Evolutionary conservation across 768 basidiomycete species (phyloP), one percentile per base, ranked within the genome.

Genomic region (Tricholoma saponaceum): DNA sequence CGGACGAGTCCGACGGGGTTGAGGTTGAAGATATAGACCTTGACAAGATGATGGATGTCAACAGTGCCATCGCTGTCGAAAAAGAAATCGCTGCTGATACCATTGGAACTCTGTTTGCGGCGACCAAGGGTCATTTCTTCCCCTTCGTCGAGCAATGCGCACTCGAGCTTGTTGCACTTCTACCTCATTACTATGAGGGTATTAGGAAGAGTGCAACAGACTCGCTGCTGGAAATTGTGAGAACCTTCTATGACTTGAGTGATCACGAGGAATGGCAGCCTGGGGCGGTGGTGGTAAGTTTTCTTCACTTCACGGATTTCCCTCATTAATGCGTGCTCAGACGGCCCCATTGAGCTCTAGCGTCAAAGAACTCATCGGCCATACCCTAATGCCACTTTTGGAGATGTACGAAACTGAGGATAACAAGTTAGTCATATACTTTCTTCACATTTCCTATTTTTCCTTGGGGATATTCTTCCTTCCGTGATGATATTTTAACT

Each of bases 31-130:
- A 93, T 53, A 70, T 91, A 46, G 91, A 94, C 64, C 72, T 92
- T 51, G 92, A 92, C 64, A 92, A 93, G 72, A 79, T 92, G 72
- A 82, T 94, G 67, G 91, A 94, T 60, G 92, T 95, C 60, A 96
- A 95, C 77, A 92, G 90, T 64, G 95, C 95, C 20, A 89, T 98
- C 62, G 95, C 95, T 43, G 94, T 98, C 56, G 97, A 99, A 80
- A 99, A 99, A 74, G 97, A 99, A 78, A 97, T 98, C 59, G 95
- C 97, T 20, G 93, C 94, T 23, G 95, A 98, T 69, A 93, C 95
- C 4, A 87, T 98, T 62, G 95, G 96, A 59, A 88, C 90, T 33
- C 74, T 99, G 60, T 98, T 98, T 69, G 79, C 84, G 28, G 82
- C 90, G 10, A 93, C 92, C 28, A 84, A 86, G 65, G 73, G 71